phyloP scores from a whole-genome alignment of 2,329 filamentous ascomycete species.

The Botrytis fragariae region DNA sequence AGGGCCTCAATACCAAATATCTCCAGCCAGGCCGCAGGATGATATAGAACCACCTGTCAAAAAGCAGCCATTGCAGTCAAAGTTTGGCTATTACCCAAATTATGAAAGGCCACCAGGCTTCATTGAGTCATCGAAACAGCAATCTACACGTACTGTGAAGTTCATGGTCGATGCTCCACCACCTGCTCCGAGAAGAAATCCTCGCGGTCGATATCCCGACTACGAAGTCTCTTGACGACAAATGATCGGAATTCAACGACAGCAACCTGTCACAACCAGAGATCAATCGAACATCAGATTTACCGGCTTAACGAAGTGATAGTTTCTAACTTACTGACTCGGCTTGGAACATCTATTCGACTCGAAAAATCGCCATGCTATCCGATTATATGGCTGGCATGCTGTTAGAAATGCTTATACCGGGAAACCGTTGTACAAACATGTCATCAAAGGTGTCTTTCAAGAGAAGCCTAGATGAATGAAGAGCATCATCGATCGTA shows the following conservation, averaged over 20 bases:
- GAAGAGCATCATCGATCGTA: background rate
- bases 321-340: background rate
- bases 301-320: no score
- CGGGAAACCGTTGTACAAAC: background rate
- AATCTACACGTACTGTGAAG: background rate
- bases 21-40: background rate
- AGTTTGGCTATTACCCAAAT: background rate
- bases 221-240: background rate
- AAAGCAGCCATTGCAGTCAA: no score
- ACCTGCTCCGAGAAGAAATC: background rate
- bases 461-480: background rate
- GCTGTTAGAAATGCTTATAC: background rate
- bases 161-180: background rate
- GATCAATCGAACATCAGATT: background rate
- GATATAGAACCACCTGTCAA: background rate
- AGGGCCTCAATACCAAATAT: background rate
- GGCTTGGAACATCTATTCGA: background rate
- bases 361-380: background rate
- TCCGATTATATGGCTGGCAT: background rate
- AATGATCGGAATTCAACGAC: background rate
- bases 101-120: background rate
- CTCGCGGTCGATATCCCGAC: conserved; percentile 5
- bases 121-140: background rate
- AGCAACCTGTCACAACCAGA: background rate
- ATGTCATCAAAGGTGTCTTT: background rate